These are phyloP conservation scores for Xeromyces bisporus DNA, from an alignment of 495 filamentous ascomycete genomes.

Conservation along the genomic window DNA sequence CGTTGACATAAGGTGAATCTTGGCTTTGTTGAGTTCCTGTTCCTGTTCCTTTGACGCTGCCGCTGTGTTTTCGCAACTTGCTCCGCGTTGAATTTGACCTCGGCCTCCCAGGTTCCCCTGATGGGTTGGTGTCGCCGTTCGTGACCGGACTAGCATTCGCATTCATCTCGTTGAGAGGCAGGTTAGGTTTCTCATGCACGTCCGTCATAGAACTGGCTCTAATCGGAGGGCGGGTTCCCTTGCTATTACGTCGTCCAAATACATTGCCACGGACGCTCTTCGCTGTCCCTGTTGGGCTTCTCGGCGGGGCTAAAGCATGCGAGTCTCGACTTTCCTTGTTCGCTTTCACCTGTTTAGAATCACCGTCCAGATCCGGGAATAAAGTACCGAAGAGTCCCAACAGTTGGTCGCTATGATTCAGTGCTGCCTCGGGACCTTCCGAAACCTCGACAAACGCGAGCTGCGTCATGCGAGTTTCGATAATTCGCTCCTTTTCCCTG, in stretches of 20 bases:
- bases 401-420: slow-evolving; percentile 69
- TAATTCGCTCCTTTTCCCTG: slow-evolving; percentile 61
- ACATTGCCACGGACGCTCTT: slow-evolving; percentile 60
- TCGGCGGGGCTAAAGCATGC: slow-evolving; percentile 36
- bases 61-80: slow-evolving; percentile 29
- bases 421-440: slow-evolving; percentile 65
- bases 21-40: slow-evolving; percentile 5
- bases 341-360: slow-evolving; percentile 9
- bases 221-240: slow-evolving; percentile 16
- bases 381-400: slow-evolving; percentile 63
- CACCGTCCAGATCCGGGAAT: slow-evolving; percentile 42
- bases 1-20: slow-evolving; percentile 2
- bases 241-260: slow-evolving; percentile 38
- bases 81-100: slow-evolving; percentile 24
- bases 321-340: slow-evolving; percentile 2
- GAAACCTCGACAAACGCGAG: slow-evolving; percentile 65
- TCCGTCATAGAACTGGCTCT: background rate
- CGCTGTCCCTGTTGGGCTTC: slow-evolving; percentile 53
- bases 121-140: no score
- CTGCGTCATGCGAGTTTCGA: slow-evolving; percentile 91
- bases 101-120: slow-evolving; percentile 9
- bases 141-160: no score
- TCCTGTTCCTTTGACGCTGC: slow-evolving; percentile 15
- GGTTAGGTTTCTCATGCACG: no score
- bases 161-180: no score